Evolutionary conservation across 2,329 filamentous ascomycete species (phyloP).

Genomic region (Neocatenulostroma microsporum): DNA sequence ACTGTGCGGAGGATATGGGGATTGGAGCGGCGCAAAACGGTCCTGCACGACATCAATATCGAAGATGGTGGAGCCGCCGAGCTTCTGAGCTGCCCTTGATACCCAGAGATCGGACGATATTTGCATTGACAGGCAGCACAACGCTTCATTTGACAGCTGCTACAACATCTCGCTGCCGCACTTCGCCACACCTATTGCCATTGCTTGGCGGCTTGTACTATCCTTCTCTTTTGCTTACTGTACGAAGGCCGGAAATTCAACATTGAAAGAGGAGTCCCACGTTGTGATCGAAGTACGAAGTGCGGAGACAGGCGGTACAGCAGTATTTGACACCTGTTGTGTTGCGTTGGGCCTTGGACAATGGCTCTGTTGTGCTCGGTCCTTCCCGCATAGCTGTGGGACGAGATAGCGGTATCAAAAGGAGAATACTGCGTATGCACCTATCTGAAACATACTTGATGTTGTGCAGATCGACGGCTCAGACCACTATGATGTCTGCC

Average conservation of each 20-base stretch:
- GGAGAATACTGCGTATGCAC: background rate
- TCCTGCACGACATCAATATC: no score
- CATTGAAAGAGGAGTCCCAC: background rate
- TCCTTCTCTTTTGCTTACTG: no score
- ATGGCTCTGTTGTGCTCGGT: slow-evolving; percentile 1
- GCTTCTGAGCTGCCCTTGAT: no score
- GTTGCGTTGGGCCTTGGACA: slow-evolving; percentile 1
- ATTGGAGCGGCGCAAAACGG: no score
- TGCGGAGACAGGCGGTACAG: slow-evolving; percentile 3
- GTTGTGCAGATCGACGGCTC: slow-evolving; percentile 1
- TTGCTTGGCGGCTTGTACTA: background rate
- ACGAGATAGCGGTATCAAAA: background rate
- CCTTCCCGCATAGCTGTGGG: background rate
- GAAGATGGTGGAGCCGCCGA: no score
- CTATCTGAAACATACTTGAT: slow-evolving; percentile 1
- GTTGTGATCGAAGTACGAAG: background rate
- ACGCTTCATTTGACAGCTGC: slow-evolving; percentile 2
- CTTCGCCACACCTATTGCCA: background rate
- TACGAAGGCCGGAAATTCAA: background rate
- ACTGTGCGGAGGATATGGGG: no score
- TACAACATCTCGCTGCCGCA: slow-evolving; percentile 1
- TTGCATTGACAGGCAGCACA: background rate
- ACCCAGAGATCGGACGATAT: background rate
- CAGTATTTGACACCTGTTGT: slow-evolving; percentile 1
- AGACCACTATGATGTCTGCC: background rate